phyloP scores from a whole-genome alignment of 495 filamentous ascomycete genomes.

The Chaetomium cochliodes region DNA sequence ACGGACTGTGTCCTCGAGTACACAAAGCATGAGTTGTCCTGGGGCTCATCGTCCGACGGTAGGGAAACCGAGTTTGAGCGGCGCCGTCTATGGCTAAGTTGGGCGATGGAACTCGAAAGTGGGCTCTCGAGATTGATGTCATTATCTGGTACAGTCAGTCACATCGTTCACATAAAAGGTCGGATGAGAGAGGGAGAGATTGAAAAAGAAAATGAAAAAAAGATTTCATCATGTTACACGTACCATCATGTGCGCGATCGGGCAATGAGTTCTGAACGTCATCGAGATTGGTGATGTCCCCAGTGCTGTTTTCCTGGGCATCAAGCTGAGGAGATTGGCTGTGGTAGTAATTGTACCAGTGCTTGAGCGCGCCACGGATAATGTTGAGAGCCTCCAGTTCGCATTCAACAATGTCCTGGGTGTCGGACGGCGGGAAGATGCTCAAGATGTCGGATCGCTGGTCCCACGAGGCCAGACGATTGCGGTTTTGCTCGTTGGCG shows the following conservation, averaged over 20 bases:
- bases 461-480: constrained; percentile 31
- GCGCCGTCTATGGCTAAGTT: not conserved
- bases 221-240: not conserved
- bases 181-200: too few species aligned
- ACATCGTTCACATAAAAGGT: not conserved
- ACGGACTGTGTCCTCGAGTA: not conserved
- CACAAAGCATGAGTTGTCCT: not conserved
- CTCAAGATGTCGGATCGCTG: constrained; percentile 27
- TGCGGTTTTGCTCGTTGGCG: constrained; percentile 15
- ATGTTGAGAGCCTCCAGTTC: not conserved
- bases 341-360: constrained; percentile 11
- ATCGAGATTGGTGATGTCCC: not conserved
- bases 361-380: constrained; percentile 9
- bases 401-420: constrained; percentile 6
- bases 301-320: too few species aligned
- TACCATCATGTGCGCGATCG: not conserved
- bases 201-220: not conserved
- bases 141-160: not conserved
- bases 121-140: not conserved
- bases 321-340: not conserved
- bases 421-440: constrained; percentile 23
- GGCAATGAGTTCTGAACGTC: not conserved
- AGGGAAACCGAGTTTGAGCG: not conserved
- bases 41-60: too few species aligned
- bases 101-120: not conserved